A percentile compares a stretch with the other conserved stretches of the same genome.
phyloP scores from a whole-genome alignment of 768 basidiomycete genomes.

The Kwoniella shandongensis region DNA sequence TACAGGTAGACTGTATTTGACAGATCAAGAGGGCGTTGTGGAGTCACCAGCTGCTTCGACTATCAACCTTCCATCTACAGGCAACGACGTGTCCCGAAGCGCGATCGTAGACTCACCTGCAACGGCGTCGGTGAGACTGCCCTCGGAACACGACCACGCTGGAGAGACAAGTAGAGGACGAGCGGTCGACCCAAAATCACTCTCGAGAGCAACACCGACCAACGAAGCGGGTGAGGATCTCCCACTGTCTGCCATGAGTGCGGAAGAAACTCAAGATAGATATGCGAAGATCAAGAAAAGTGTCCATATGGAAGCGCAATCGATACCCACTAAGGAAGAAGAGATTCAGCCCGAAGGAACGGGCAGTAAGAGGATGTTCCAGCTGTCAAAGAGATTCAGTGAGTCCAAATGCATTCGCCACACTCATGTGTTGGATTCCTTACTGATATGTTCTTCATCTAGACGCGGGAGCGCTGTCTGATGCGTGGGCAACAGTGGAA shows the following conservation, averaged over 20 bases:
- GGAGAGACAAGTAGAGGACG: background rate
- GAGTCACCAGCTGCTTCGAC: slow-evolving; percentile 13
- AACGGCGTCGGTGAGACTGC: slow-evolving; percentile 4
- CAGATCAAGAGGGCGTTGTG: background rate
- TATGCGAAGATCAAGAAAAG: slow-evolving; percentile 14
- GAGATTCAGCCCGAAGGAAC: slow-evolving; percentile 37
- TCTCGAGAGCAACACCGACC: background rate
- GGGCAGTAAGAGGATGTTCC: slow-evolving; percentile 47
- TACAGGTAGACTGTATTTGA: slow-evolving; percentile 1
- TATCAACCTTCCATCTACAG: background rate
- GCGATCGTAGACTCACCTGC: slow-evolving; percentile 17
- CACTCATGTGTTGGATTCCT: background rate
- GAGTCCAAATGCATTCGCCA: slow-evolving; percentile 19
- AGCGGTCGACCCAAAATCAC: background rate
- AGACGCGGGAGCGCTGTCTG: slow-evolving; percentile 53
- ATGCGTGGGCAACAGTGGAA: slow-evolving; percentile 55
- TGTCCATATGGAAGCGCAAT: background rate
- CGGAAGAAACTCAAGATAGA: slow-evolving; percentile 10
- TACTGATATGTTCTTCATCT: background rate
- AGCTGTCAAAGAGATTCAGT: slow-evolving; percentile 53
- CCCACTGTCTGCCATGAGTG: slow-evolving; percentile 17
- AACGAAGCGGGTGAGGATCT: slow-evolving; percentile 13
- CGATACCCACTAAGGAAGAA: slow-evolving; percentile 11
- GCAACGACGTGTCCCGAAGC: background rate
- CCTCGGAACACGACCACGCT: background rate